phyloP scores from a whole-genome alignment of 2,329 filamentous ascomycete genomes.

The Penicillium psychrosexuale region DNA sequence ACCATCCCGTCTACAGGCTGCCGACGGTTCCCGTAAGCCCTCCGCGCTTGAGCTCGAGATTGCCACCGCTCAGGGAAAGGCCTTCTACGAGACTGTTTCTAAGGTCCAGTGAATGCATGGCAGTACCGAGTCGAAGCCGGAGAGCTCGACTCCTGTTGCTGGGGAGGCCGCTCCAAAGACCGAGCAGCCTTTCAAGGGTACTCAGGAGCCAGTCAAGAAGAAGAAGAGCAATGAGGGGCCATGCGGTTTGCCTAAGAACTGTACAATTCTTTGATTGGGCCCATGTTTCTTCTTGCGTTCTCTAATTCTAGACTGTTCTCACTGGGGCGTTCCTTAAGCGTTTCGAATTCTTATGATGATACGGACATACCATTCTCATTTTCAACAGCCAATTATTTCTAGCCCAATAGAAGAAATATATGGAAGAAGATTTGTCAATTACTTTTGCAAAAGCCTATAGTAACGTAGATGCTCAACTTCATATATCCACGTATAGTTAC shows the following conservation, averaged over 20 bases:
- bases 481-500: neutral
- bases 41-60: constrained; percentile 70
- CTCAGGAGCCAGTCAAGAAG: constrained; percentile 42
- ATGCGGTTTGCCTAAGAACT: constrained; percentile 75
- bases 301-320: constrained; percentile 8
- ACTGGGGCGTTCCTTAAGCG: constrained; percentile 16
- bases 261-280: constrained; percentile 58
- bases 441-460: neutral
- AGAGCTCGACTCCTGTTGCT: constrained; percentile 28
- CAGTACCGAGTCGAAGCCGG: constrained; percentile 36
- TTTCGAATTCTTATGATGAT: constrained; percentile 14
- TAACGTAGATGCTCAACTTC: neutral
- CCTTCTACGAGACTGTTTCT: constrained; percentile 73
- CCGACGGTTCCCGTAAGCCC: constrained; percentile 82
- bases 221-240: constrained; percentile 57
- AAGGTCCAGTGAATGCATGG: constrained; percentile 82
- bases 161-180: constrained; percentile 26
- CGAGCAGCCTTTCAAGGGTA: constrained; percentile 19
- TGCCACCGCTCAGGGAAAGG: constrained; percentile 77
- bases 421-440: neutral
- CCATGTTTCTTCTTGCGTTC: constrained; percentile 13
- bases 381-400: neutral
- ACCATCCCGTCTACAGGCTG: constrained; percentile 40
- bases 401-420: neutral
- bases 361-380: neutral